Conservation (phyloP, 768 basidiomycete genomes). For the Infundibulicybe gibba region DNA sequence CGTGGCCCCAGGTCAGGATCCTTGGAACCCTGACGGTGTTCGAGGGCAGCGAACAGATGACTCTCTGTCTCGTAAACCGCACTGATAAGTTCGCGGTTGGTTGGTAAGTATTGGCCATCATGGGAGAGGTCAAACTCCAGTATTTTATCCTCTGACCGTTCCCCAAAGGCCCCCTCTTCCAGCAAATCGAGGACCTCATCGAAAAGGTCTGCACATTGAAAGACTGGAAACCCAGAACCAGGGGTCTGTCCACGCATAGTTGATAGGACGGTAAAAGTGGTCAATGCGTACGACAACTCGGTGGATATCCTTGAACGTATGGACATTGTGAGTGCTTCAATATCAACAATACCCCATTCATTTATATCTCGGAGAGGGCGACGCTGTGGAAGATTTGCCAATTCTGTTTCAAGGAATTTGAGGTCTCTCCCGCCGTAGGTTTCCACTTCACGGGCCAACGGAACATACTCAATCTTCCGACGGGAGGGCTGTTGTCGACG, state of each 20-base stretch:
- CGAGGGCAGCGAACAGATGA: slow-evolving; percentile 57
- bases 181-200: slow-evolving; percentile 86
- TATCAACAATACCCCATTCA: slow-evolving; percentile 87
- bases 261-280: slow-evolving; percentile 79
- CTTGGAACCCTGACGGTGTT: slow-evolving; percentile 43
- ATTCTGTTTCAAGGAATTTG: slow-evolving; percentile 60
- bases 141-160: slow-evolving; percentile 28
- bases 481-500: slow-evolving; percentile 52
- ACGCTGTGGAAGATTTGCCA: slow-evolving; percentile 41
- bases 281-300: slow-evolving; percentile 88
- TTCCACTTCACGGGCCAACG: slow-evolving; percentile 70
- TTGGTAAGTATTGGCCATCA: slow-evolving; percentile 39
- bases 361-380: slow-evolving; percentile 68
- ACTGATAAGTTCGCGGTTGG: slow-evolving; percentile 64
- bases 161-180: slow-evolving; percentile 74
- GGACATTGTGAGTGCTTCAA: slow-evolving; percentile 92
- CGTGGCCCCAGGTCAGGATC: slow-evolving; percentile 49
- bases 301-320: slow-evolving; percentile 79
- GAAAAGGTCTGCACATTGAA: slow-evolving; percentile 74
- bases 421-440: slow-evolving; percentile 83
- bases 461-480: slow-evolving; percentile 87
- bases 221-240: slow-evolving; percentile 69
- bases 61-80: slow-evolving; percentile 53
- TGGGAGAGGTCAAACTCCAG: slow-evolving; percentile 17
- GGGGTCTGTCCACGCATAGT: slow-evolving; percentile 68